Conservation (phyloP, 75 land plant species). For the Selaginella tamariscina region DNA sequence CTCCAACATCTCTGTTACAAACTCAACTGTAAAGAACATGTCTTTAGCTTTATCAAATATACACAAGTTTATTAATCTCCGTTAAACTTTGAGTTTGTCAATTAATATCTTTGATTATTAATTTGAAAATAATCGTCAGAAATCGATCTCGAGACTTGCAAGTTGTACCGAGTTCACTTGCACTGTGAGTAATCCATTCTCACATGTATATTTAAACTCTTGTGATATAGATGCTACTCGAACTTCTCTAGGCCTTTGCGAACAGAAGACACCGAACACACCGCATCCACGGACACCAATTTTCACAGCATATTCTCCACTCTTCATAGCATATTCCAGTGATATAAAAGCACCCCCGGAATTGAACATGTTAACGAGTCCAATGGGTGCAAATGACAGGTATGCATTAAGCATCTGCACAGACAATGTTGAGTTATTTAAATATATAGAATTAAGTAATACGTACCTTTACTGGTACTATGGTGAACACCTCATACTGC, state of each 20-base stretch:
- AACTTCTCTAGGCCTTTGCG: background rate
- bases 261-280: background rate
- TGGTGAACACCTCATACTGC: conserved; percentile 63
- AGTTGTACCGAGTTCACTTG: no score
- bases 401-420: conserved; percentile 34
- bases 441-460: background rate
- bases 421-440: background rate
- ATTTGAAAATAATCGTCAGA: no score
- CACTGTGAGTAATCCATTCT: no score
- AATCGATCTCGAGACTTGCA: no score
- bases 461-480: conserved; percentile 68
- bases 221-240: no score
- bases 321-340: conserved; percentile 17
- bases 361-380: conserved; percentile 83
- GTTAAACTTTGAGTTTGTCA: no score
- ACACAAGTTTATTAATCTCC: no score
- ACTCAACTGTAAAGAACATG: no score
- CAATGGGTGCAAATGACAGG: conserved; percentile 64
- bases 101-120: no score
- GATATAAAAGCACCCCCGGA: conserved; percentile 57
- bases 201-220: no score
- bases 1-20: no score
- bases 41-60: no score
- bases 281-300: background rate
- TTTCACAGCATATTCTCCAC: background rate